These are phyloP conservation scores for Craterostigma plantagineum DNA, from an alignment of 257 asterid species.

Conservation along the genomic window DNA sequence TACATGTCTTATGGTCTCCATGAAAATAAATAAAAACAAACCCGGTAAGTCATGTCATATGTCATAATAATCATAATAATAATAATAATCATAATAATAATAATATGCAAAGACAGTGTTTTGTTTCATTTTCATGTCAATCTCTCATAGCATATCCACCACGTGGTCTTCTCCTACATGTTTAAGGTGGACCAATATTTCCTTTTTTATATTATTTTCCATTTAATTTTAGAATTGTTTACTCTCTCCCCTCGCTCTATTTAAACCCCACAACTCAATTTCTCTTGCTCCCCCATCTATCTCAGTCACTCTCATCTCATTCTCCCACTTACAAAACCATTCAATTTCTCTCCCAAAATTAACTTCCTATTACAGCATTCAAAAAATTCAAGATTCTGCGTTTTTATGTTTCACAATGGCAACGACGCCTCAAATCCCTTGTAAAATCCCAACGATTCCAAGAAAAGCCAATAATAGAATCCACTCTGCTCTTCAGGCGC, in stretches of 20 bases:
- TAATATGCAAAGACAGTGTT: neutral
- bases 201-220: neutral
- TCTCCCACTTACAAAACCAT: neutral
- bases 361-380: neutral
- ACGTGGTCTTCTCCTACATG: slow-evolving; percentile 32
- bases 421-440: slow-evolving; percentile 9
- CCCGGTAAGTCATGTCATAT: slow-evolving; percentile 11
- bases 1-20: neutral
- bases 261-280: slow-evolving; percentile 13
- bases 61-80: too few species aligned
- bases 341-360: neutral
- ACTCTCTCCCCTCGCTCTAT: too few species aligned
- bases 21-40: neutral
- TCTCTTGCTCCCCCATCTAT: neutral
- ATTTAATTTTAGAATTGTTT: slow-evolving; percentile 21
- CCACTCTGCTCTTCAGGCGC: slow-evolving; percentile 19
- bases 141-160: slow-evolving; percentile 17
- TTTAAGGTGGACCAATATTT: slow-evolving; percentile 4
- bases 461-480: slow-evolving; percentile 9
- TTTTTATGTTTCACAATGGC: too few species aligned
- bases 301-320: neutral
- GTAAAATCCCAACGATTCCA: slow-evolving; percentile 8
- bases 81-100: too few species aligned
- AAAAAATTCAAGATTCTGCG: too few species aligned
- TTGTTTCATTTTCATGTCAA: neutral